phyloP scores from a whole-genome alignment of 225 moss, liverwort and hornwort species.

The Physcomitrellopsis africana region DNA sequence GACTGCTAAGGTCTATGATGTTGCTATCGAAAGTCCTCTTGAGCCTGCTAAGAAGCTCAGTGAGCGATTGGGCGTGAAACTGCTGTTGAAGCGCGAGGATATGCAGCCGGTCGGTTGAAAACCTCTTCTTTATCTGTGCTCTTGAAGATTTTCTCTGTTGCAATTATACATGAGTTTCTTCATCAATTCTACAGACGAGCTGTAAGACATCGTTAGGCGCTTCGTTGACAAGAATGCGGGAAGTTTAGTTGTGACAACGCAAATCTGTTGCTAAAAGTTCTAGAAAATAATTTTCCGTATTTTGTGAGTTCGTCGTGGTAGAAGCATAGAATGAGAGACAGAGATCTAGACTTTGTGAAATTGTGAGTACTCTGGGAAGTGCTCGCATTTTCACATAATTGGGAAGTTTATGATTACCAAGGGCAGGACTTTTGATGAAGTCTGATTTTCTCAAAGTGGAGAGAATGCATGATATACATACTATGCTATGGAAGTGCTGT shows the following conservation, averaged over 20 bases:
- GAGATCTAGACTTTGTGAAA: background rate
- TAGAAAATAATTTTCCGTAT: background rate
- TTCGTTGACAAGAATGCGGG: background rate
- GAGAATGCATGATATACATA: background rate
- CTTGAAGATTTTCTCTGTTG: background rate
- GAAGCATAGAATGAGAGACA: background rate
- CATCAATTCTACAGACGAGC: background rate
- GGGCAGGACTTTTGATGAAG: background rate
- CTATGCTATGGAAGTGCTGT: background rate
- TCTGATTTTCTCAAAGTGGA: background rate
- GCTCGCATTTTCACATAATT: too few species aligned
- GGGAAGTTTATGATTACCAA: background rate
- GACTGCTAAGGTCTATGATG: conserved; percentile 88
- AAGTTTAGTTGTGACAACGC: background rate
- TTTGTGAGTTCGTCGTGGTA: background rate
- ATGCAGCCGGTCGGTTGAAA: conserved; percentile 65
- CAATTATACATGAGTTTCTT: background rate
- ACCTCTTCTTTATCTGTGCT: background rate
- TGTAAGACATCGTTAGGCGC: background rate
- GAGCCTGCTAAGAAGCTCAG: conserved; percentile 82
- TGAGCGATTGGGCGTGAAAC: conserved; percentile 61
- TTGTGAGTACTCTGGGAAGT: background rate
- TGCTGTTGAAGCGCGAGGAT: conserved; percentile 87
- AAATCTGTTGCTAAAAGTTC: background rate
- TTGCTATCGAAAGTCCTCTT: conserved; percentile 86